Base-by-base conservation (phyloP, 2,329 filamentous ascomycete species). In the Cryphonectria nitschkei region DNA sequence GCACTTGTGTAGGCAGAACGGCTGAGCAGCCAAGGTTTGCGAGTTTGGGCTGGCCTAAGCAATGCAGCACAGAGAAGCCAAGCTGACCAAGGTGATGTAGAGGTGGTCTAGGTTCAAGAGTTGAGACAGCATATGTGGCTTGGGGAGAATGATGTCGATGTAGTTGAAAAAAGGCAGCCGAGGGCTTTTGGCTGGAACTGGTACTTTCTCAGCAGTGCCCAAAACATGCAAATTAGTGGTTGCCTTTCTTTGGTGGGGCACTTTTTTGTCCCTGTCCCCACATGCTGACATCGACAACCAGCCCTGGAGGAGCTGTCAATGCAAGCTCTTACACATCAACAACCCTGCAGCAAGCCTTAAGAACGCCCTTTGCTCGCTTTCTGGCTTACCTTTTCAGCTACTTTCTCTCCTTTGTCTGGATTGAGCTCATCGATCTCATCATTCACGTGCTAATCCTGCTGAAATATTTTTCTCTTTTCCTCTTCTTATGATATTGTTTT, bases 101-200 rank as follows among this genome's bases (percentile, higher is more conserved):
- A 37, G 29, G 16, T 16, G 66, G 22, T 50, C 34, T 34, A 62
- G 19, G 19, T 34, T 46, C 26, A 50, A 39, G 37, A 26, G n/a
- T 61, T 34, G 37, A 56, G 37, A 46, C 52, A 64, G 39, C 39
- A 65, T 46, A 29, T 43, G 41, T 46, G 52, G 34, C 61, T 22
- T 41, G 37, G 41, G 41, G 19, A 29, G 61, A 60, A 60, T 58
- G 37, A 67, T 19, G 52, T 58, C 19, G 65, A n/a, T 14, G 50
- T 43, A 52, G 39, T 67, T 26, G 39, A 60, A 67, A 66, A 67
- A 58, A 67, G 54, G 34, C 50, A 54, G 41, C 52, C 52, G 37
- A 56, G 52, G 52, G 50, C 52, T 60, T 67, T 67, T 6, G 65
- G 39, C 26, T 61, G 29, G 46, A 26, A 34, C 41, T 34, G 41